Conservation (phyloP, 2,329 filamentous ascomycete genomes). For the Truncatella angustata region DNA sequence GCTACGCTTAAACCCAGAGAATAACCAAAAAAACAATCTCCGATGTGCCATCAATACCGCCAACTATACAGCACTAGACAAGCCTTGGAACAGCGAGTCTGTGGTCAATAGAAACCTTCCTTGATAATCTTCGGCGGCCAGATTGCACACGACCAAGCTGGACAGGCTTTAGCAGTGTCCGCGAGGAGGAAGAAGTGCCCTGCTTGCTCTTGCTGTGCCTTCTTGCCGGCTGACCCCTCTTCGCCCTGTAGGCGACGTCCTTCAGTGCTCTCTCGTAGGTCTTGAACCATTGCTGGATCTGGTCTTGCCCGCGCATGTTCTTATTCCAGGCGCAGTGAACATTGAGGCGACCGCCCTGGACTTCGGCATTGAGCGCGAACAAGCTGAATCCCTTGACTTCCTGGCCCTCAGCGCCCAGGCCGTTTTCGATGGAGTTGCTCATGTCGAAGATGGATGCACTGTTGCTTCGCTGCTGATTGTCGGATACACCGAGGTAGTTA, state of each 20-base stretch:
- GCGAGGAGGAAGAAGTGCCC: not conserved
- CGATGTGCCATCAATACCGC: not conserved
- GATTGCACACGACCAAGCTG: not conserved
- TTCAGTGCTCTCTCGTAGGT: constrained; percentile 9
- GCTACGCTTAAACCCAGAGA: not conserved
- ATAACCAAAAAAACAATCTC: not conserved
- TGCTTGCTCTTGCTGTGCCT: constrained; percentile 4
- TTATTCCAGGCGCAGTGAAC: constrained; percentile 8
- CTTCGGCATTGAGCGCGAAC: constrained; percentile 8
- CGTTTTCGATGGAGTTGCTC: constrained; percentile 8
- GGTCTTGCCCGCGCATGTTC: constrained; percentile 6
- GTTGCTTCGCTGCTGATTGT: constrained; percentile 5
- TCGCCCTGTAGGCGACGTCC: constrained; percentile 8
- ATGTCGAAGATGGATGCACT: constrained; percentile 9
- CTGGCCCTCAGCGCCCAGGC: constrained; percentile 4
- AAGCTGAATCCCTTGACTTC: constrained; percentile 9
- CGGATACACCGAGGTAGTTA: constrained; percentile 9
- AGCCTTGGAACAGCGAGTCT: not conserved
- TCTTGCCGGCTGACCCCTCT: not conserved
- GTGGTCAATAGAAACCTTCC: not conserved
- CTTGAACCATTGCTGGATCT: constrained; percentile 5
- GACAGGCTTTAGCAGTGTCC: not conserved
- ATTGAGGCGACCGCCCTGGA: constrained; percentile 5
- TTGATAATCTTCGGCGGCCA: not conserved
- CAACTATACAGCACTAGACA: not conserved